Base-by-base conservation (phyloP, 129 eudicot genomes). In the Arctium lappa region DNA sequence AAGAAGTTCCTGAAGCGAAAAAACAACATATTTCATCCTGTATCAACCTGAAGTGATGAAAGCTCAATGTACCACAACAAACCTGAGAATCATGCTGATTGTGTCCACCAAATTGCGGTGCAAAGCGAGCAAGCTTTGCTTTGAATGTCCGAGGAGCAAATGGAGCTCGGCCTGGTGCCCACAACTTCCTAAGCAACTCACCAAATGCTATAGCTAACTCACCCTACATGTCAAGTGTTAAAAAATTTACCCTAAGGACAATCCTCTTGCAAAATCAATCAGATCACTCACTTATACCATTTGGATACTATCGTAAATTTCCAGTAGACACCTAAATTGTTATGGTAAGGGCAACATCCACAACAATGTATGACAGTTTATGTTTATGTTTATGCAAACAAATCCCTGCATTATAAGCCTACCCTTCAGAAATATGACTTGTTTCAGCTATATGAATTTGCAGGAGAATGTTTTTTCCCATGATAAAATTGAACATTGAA, bases 21-120 rank as follows among this genome's bases (percentile, higher is more conserved):
- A 63, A 78, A 16, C 5, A 44, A 30, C 44, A 79, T 74, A 70
- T 62, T 27, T 69, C 73, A 84, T 81, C 16, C 42, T 40, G 32
- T 60, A 74, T 69, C 65, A 76, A 62, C 74, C 73, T 39, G 11
- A 53, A 13, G 69, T 80, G 76, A 44, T 39, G 72, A 75, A 80
- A 83, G 81, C 70, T 65, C 56, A 32, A 76, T 18, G 22, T 10
- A 12, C 37, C 53, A 40, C 32, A 65, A 15, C 81, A 82, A 82
- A 94, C 98, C 98, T 94, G 98, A 56, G 97, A 90, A 92, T 95
- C 98, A 85, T 95, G 98, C 66, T 95, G 98, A 77, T 89, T 91
- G 82, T 88, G 85, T 77, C 98, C 98, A 83, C 91, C 89, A 77
- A 95, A 95, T 80, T 95, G 98, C 6, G 98, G 98, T 38, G 98